These are phyloP conservation scores for Kalmusia sp. DNA, from an alignment of 2,329 filamentous ascomycete genomes.

Conservation along the genomic window DNA sequence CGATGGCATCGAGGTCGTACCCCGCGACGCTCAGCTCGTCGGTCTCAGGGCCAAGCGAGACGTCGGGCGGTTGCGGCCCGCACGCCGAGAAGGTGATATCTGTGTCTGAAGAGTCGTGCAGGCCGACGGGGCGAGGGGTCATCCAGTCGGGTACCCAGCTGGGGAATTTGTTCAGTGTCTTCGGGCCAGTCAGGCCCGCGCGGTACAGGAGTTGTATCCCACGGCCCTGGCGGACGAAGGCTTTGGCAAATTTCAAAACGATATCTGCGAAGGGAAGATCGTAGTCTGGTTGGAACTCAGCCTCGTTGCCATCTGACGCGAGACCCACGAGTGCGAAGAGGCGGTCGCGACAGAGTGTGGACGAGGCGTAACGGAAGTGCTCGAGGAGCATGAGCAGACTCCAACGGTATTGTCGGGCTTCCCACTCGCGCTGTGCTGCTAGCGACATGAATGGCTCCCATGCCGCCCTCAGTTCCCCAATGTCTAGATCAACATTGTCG, in stretches of 20 bases:
- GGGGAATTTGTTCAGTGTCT: not conserved
- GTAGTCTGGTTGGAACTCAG: conserved; percentile 7
- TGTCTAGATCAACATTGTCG: not conserved
- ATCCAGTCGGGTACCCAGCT: conserved; percentile 11
- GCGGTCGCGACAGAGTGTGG: not conserved
- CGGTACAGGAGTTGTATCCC: conserved; percentile 7
- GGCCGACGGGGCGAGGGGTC: not conserved
- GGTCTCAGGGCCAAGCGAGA: not conserved
- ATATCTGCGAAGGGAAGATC: not conserved
- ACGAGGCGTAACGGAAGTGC: conserved; percentile 3
- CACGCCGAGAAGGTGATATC: not conserved
- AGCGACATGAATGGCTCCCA: not conserved
- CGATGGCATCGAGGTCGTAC: not conserved
- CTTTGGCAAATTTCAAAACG: conserved; percentile 2
- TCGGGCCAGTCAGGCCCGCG: not conserved
- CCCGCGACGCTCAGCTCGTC: not conserved
- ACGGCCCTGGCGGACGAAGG: not conserved
- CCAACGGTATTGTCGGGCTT: not conserved
- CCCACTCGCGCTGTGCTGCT: not conserved
- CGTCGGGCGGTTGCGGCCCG: not conserved
- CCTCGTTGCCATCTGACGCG: conserved; percentile 1
- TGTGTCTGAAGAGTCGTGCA: not conserved
- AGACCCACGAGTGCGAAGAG: conserved; percentile 7
- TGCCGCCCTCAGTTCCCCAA: not conserved
- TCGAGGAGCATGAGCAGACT: conserved; percentile 3